Evolutionary conservation across 2,329 filamentous ascomycete genomes (phyloP).

Genomic region (Colletotrichum orchidophilum): DNA sequence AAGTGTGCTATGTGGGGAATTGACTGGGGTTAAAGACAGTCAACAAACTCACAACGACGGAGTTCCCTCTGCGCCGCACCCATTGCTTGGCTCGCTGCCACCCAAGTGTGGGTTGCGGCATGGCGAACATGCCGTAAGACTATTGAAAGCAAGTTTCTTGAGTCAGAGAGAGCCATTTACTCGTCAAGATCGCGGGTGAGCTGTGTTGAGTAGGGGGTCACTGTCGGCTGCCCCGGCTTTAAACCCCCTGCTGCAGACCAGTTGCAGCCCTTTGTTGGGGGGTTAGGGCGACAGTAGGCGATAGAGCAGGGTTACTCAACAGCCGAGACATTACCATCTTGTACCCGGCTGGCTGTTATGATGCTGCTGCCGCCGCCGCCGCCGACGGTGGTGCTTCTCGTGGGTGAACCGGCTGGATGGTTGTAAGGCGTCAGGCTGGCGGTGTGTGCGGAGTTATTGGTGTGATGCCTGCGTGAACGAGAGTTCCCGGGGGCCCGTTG

Average conservation of each 20-base stretch:
- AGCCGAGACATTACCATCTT: conserved; percentile 18
- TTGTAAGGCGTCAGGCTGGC: background rate
- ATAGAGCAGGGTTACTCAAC: conserved; percentile 1
- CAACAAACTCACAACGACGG: background rate
- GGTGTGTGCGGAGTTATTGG: conserved; percentile 6
- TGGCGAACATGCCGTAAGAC: conserved; percentile 17
- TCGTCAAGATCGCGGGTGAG: background rate
- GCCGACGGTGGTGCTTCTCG: background rate
- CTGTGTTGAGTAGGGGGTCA: background rate
- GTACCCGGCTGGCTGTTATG: conserved; percentile 15
- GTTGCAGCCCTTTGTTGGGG: background rate
- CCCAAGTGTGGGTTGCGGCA: background rate
- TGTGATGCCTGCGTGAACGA: background rate
- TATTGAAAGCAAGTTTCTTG: conserved; percentile 13
- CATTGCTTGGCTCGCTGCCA: background rate
- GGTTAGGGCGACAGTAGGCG: background rate
- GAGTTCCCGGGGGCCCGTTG: background rate
- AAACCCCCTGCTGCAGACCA: conserved; percentile 21
- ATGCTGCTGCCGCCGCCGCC: background rate
- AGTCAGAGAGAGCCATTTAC: background rate
- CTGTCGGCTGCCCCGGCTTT: conserved; percentile 22
- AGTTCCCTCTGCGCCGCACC: conserved; percentile 18
- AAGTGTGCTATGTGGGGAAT: conserved; percentile 4
- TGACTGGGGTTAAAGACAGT: background rate
- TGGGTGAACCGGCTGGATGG: background rate